Base-by-base conservation (phyloP, 1,284 basidiomycete genomes). In the Microbotryum scabiosae region DNA sequence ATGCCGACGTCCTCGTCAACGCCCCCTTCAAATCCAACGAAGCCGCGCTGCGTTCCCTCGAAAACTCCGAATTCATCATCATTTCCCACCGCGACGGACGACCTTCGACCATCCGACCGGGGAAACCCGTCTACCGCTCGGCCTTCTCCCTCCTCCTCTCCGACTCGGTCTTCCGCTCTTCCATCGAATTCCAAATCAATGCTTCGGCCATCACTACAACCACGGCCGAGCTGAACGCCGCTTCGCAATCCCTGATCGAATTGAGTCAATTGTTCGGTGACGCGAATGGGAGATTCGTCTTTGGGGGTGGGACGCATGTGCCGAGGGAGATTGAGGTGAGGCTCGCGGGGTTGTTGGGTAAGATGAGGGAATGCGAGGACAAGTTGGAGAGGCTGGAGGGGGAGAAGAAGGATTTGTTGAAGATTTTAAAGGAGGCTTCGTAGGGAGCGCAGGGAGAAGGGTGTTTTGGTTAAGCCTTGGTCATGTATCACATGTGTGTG, bases 1-100 rank as follows among this genome's bases (percentile, higher is more conserved):
- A 97, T 74, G 84, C 90, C 62, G 84, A 90, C 46, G 78, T 90
- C 10, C 78, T 98, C 57, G 76, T 87, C 60, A 85, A 89, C 57
- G 87, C 86, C 73, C 90, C 89, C 1, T 97, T 96, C 84, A 96
- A 92, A 74, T 89, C 87, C 21, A 85, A 92, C 70, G 92, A 97
- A 72, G 77, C 78, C 16, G 80, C 88, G 5, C 74, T 98, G 64
- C 82, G 90, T 66, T 83, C 82, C 28, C 84, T 98, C 82, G 94
- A 97, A 73, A 86, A 89, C 68, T 85, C 87, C 6, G 93, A 97
- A 69, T 75, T 97, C 56, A 89, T 97, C 65, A 79, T 84, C 1
- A 86, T 98, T 52, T 80, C 79, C 9, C 88, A 87, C 18, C 74
- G 80, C 46, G 84, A 92, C 62, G 88, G 88, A 28, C 85, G 90